Conservation (phyloP, 2,329 filamentous ascomycete genomes). For the Leptographium wingfieldii region DNA sequence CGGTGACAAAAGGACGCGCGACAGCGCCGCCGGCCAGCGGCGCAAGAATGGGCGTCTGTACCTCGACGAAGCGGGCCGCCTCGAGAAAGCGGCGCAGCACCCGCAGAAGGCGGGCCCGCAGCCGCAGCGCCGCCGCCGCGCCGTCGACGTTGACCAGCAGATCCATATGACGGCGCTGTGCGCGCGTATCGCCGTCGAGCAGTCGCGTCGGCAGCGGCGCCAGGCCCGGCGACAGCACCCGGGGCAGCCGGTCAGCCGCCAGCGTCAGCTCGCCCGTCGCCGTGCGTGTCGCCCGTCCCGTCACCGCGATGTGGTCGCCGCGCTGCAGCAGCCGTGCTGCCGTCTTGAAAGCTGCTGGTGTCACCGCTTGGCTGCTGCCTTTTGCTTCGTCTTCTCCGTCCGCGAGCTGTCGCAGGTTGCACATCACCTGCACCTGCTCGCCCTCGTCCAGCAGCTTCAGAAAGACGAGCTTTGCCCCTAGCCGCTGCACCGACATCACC, state of each 20-base stretch:
- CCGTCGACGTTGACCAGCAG: conserved; percentile 62
- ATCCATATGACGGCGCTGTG: conserved; percentile 72
- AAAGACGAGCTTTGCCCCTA: conserved; percentile 72
- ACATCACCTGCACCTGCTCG: conserved; percentile 61
- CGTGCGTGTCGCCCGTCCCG: conserved; percentile 57
- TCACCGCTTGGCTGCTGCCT: conserved; percentile 17
- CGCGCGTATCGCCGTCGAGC: conserved; percentile 57
- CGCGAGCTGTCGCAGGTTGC: conserved; percentile 45
- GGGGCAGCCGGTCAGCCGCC: conserved; percentile 52
- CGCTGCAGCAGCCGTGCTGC: conserved; percentile 56
- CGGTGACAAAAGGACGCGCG: conserved; percentile 74
- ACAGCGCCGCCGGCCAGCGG: conserved; percentile 74
- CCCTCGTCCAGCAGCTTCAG: conserved; percentile 67
- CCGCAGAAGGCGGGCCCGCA: conserved; percentile 63
- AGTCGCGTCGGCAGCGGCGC: conserved; percentile 65
- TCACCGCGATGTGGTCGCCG: conserved; percentile 72
- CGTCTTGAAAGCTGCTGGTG: conserved; percentile 37
- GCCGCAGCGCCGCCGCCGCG: conserved; percentile 46
- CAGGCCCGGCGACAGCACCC: conserved; percentile 63
- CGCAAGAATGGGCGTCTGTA: conserved; percentile 80
- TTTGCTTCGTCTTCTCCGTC: conserved; percentile 7
- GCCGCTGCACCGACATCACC: conserved; percentile 55
- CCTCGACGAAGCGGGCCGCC: conserved; percentile 63
- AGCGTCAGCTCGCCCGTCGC: conserved; percentile 66
- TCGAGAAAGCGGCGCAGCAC: conserved; percentile 64